Conservation (phyloP, 441 rosid species). For the Adansonia madagascariensis region DNA sequence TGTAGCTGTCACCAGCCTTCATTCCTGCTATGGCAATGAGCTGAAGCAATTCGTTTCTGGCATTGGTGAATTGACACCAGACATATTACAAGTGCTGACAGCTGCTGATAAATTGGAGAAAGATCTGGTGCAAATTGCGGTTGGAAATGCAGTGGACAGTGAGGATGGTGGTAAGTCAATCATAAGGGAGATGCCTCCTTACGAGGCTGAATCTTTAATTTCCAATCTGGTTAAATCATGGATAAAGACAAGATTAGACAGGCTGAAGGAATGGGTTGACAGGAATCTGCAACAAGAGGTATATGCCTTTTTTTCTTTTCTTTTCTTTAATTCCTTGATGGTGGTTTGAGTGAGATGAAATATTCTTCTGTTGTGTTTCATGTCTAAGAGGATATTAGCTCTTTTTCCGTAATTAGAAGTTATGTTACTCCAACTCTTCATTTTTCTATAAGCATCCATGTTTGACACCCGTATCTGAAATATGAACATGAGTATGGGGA, state of each 20-base stretch:
- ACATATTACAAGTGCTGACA: constrained; percentile 62
- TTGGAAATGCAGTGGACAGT: constrained; percentile 73
- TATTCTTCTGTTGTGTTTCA: not conserved
- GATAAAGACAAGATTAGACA: constrained; percentile 66
- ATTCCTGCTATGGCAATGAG: constrained; percentile 63
- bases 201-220: constrained; percentile 63
- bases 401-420: not conserved
- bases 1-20: constrained; percentile 80
- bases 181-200: constrained; percentile 81
- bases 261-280: constrained; percentile 71
- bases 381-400: not conserved
- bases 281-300: constrained; percentile 76
- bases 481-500: too few species aligned
- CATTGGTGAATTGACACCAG: constrained; percentile 67
- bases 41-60: constrained; percentile 55
- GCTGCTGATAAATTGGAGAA: constrained; percentile 77
- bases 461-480: too few species aligned
- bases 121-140: constrained; percentile 78
- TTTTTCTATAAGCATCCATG: too few species aligned
- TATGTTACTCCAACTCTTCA: too few species aligned
- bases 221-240: constrained; percentile 61
- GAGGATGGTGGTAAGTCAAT: constrained; percentile 83
- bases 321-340: not conserved
- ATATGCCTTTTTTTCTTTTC: constrained; percentile 18
- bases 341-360: not conserved